Evolutionary conservation across 2,329 filamentous ascomycete genomes (phyloP).

Genomic region (Fusarium gaditjirri): DNA sequence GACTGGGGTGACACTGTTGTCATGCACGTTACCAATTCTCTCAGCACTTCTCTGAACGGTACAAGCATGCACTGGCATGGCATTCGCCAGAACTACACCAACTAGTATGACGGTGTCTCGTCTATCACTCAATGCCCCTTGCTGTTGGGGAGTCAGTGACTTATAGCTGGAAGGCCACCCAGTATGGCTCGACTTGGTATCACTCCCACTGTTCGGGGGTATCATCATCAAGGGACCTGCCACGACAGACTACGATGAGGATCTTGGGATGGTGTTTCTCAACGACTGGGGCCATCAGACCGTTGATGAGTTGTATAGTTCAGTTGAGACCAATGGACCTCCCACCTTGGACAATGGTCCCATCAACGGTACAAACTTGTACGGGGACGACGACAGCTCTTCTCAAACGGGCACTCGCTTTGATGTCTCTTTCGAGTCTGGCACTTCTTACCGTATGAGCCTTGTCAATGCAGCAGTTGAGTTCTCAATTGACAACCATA

Average conservation of each 20-base stretch:
- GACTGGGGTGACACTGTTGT: constrained; percentile 61
- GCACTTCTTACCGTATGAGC: constrained; percentile 58
- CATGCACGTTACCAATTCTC: constrained; percentile 65
- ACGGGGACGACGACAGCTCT: constrained; percentile 38
- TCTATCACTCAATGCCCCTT: constrained; percentile 60
- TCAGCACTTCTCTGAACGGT: constrained; percentile 59
- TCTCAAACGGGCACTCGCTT: constrained; percentile 48
- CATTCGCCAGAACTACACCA: constrained; percentile 65
- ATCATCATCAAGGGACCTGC: constrained; percentile 71
- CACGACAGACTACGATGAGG: constrained; percentile 69
- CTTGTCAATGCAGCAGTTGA: constrained; percentile 60
- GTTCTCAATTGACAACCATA: constrained; percentile 67
- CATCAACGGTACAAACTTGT: constrained; percentile 57
- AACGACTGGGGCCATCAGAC: constrained; percentile 67
- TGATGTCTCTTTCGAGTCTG: constrained; percentile 52
- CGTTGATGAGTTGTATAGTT: constrained; percentile 51
- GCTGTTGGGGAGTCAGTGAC: constrained; percentile 62
- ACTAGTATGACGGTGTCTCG: constrained; percentile 66
- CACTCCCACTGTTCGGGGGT: constrained; percentile 71
- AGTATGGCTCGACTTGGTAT: constrained; percentile 68
- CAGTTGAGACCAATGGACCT: constrained; percentile 41
- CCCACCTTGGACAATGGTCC: constrained; percentile 57
- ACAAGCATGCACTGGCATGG: constrained; percentile 73
- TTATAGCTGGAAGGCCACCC: constrained; percentile 67
- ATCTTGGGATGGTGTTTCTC: constrained; percentile 68